These are phyloP conservation scores for Alternaria arbusti DNA, from an alignment of 2,329 filamentous ascomycete genomes.

Conservation along the genomic window DNA sequence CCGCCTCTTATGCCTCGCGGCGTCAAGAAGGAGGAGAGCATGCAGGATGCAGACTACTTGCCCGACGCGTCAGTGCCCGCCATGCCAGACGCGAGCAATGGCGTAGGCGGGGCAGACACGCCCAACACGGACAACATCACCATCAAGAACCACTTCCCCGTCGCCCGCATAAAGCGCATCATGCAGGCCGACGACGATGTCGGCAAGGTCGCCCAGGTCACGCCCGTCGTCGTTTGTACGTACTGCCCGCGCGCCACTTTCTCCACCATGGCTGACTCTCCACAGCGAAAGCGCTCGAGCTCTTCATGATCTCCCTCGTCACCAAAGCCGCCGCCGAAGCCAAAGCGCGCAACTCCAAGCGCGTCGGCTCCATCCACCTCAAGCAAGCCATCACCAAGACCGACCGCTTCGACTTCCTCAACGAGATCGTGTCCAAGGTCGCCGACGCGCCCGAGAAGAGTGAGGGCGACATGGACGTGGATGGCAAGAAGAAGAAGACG, in stretches of 20 bases:
- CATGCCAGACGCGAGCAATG: slow-evolving; percentile 27
- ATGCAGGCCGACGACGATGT: slow-evolving; percentile 99
- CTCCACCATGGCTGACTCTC: slow-evolving; percentile 8
- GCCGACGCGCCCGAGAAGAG: slow-evolving; percentile 66
- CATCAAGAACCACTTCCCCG: slow-evolving; percentile 94
- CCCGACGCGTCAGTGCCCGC: slow-evolving; percentile 41
- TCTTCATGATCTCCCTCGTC: slow-evolving; percentile 97
- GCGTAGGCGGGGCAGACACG: slow-evolving; percentile 30
- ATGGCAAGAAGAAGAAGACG: slow-evolving; percentile 54
- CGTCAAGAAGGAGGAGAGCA: slow-evolving; percentile 32
- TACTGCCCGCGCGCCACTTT: slow-evolving; percentile 12
- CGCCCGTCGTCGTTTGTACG: slow-evolving; percentile 86
- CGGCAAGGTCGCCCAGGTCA: slow-evolving; percentile 97
- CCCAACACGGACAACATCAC: slow-evolving; percentile 63
- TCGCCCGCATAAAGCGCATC: slow-evolving; percentile 96
- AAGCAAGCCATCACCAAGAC: slow-evolving; percentile 88
- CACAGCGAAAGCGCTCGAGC: slow-evolving; percentile 85
- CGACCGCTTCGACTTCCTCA: slow-evolving; percentile 92
- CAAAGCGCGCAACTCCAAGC: slow-evolving; percentile 80
- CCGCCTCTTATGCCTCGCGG: slow-evolving; percentile 38
- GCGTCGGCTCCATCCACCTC: slow-evolving; percentile 87
- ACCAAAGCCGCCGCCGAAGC: slow-evolving; percentile 87
- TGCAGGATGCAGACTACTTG: slow-evolving; percentile 47
- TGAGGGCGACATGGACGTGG: slow-evolving; percentile 54
- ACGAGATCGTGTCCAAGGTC: slow-evolving; percentile 87